phyloP scores from a whole-genome alignment of 805 yeast species.

The Schwanniomyces polymorphus region DNA sequence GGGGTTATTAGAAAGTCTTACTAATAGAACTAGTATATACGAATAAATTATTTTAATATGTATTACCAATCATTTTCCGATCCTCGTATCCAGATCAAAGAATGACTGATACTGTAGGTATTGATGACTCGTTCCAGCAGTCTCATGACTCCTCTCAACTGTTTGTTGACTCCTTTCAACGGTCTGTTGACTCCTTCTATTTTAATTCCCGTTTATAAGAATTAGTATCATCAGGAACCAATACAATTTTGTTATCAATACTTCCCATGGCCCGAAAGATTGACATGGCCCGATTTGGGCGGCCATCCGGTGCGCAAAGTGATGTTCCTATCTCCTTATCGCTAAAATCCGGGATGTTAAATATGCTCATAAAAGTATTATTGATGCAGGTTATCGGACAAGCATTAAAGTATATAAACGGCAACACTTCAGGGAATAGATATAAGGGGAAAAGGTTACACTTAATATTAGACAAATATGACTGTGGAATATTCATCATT shows the following conservation, averaged over 20 bases:
- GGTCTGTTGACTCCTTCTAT: background rate
- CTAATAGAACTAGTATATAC: background rate
- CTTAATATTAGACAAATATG: background rate
- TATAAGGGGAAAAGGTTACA: background rate
- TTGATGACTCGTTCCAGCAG: background rate
- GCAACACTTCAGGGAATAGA: background rate
- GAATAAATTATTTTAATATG: background rate
- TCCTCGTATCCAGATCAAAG: background rate
- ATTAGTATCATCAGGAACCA: background rate
- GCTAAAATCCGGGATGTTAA: background rate
- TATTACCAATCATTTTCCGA: background rate
- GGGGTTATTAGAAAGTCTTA: constrained; percentile 12
- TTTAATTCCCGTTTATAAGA: background rate
- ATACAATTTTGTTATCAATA: background rate
- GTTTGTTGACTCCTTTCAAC: background rate
- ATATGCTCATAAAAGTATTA: background rate
- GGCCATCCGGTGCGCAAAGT: background rate
- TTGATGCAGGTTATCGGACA: background rate
- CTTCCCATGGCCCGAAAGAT: background rate
- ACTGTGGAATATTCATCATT: constrained; percentile 2
- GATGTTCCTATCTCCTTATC: background rate
- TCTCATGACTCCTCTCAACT: too few species aligned
- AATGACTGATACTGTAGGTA: background rate
- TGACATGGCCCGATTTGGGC: background rate
- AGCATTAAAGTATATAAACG: background rate